phyloP scores from a whole-genome alignment of 225 moss, liverwort and hornwort species.

The Pleurozium schreberi region DNA sequence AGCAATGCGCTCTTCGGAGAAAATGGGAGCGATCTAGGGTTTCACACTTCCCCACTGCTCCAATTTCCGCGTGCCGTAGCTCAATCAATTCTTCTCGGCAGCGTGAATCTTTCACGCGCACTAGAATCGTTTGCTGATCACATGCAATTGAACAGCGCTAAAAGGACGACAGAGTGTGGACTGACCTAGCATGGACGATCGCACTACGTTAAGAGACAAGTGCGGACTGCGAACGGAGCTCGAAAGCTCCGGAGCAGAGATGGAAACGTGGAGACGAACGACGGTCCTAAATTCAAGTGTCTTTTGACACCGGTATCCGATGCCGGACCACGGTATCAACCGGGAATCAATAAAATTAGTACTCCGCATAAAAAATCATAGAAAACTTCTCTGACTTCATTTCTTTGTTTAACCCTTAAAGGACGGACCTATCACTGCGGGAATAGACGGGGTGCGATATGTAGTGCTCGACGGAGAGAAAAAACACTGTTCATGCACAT shows the following conservation, averaged over 20 bases:
- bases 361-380: neutral
- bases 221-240: neutral
- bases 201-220: neutral
- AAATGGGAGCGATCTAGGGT: constrained; percentile 15
- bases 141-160: no score
- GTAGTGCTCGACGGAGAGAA: no score
- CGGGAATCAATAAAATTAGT: neutral
- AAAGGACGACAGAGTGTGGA: neutral
- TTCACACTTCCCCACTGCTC: constrained; percentile 4
- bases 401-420: no score
- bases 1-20: neutral
- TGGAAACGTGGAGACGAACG: neutral
- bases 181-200: no score
- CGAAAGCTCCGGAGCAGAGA: neutral
- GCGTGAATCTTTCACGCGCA: neutral
- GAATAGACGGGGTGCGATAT: no score
- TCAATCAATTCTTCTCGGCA: neutral
- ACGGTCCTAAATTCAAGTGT: neutral
- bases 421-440: no score
- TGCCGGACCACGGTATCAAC: no score
- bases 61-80: constrained; percentile 10
- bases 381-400: neutral
- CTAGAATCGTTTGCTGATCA: neutral
- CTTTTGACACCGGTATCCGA: no score
- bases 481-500: no score